Evolutionary conservation across 768 basidiomycete genomes (phyloP), one percentile per base, ranked within the genome.

Genomic region (Leccinum barrowsii): DNA sequence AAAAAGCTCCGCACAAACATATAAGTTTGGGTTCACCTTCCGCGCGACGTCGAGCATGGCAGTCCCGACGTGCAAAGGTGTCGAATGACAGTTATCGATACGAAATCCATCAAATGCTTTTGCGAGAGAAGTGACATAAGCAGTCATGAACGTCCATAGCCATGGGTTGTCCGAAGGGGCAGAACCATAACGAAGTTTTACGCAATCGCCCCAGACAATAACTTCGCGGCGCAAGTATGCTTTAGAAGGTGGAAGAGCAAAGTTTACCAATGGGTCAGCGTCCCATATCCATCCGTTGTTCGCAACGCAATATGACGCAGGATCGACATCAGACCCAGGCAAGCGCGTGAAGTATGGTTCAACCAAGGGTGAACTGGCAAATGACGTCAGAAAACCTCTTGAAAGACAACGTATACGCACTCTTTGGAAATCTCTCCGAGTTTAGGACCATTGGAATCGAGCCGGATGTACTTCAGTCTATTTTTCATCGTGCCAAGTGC

Each of bases 271-370:
- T 0, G 97, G 96, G 68, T 99, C 87, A 2, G 96, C 95, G 62
- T 88, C 77, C 96, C 97, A 99, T 63, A 99, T 94, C 97, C 97
- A 99, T 3, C 97, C 97, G 69, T 99, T 99, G 74, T 98, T 98
- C 5, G 96, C 97, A 28, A 99, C 77, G 2, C 90, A 87, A 68
- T 94, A 90, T 13, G 81, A 76, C 15, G 66, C 61, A 5, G 79
- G 76, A 50, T 84, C 77, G 54, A 78, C 76, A 60, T 79, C 79
- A n/a, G 78, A 81, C 54, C 83, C 80, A 2, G 77, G 81, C 40
- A 98, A 73, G 24, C 94, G 87, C 2, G 94, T 98, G 74, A 99
- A 99, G 76, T 98, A 98, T 4, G 82, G 74, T 68, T 98, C 97
- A 47, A 93, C 89, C 47, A 99, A 78, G 21, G 96, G 94, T 15